Evolutionary conservation across 805 yeast species (phyloP).

Genomic region (Candida anglica): DNA sequence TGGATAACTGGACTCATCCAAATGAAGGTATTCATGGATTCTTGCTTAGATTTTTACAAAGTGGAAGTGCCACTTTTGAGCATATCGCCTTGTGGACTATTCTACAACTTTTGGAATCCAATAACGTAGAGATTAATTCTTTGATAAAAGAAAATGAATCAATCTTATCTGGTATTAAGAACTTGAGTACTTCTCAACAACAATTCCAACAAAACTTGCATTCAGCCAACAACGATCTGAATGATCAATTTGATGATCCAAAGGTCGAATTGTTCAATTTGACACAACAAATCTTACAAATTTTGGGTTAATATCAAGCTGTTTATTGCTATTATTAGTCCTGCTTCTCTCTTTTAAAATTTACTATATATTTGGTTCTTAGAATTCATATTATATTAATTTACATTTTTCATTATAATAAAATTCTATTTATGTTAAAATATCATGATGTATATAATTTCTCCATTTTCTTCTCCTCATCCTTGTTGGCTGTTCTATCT

Average conservation of each 20-base stretch:
- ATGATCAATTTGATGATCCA: slow-evolving; percentile 54
- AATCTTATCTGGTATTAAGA: slow-evolving; percentile 52
- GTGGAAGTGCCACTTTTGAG: slow-evolving; percentile 90
- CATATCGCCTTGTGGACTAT: slow-evolving; percentile 98
- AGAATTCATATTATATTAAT: too few species aligned
- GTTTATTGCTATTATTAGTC: too few species aligned
- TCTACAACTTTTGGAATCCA: slow-evolving; percentile 85
- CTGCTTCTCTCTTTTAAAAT: too few species aligned
- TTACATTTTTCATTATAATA: too few species aligned
- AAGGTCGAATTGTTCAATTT: slow-evolving; percentile 61
- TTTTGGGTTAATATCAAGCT: slow-evolving; percentile 40
- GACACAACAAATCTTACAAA: slow-evolving; percentile 64
- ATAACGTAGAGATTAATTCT: slow-evolving; percentile 57
- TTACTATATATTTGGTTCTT: too few species aligned
- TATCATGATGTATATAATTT: too few species aligned
- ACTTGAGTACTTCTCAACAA: slow-evolving; percentile 38
- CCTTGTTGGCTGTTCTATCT: too few species aligned
- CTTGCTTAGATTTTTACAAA: slow-evolving; percentile 70
- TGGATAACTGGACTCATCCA: slow-evolving; percentile 75
- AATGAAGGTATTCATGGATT: slow-evolving; percentile 85
- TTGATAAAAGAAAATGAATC: slow-evolving; percentile 53
- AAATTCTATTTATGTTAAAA: too few species aligned
- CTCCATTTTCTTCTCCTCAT: too few species aligned
- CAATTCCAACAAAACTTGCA: slow-evolving; percentile 18
- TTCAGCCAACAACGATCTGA: slow-evolving; percentile 16